These are phyloP conservation scores for Penicillium sp. DNA, from an alignment of 2,329 filamentous ascomycete species.

Conservation along the genomic window DNA sequence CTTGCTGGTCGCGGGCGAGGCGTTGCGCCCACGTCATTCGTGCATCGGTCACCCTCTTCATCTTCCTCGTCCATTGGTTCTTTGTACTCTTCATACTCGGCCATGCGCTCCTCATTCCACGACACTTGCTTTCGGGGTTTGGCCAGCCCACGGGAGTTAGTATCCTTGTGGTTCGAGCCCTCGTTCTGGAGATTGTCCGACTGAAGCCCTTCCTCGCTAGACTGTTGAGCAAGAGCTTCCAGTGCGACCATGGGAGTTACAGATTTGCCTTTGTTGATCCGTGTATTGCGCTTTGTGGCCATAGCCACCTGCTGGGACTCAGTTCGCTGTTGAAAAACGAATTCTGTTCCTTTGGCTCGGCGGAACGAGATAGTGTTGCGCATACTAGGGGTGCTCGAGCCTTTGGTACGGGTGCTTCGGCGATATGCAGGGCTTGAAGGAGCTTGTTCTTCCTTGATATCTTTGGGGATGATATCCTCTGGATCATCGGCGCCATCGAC, in stretches of 20 bases:
- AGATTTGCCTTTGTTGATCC: slow-evolving; percentile 35
- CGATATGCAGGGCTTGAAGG: slow-evolving; percentile 26
- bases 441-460: slow-evolving; percentile 15
- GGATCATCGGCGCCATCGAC: slow-evolving; percentile 5
- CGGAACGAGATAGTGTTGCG: slow-evolving; percentile 37
- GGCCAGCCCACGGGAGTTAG: slow-evolving; percentile 5
- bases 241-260: slow-evolving; percentile 27
- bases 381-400: slow-evolving; percentile 19
- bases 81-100: slow-evolving; percentile 27
- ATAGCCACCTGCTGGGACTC: slow-evolving; percentile 38
- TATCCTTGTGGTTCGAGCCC: slow-evolving; percentile 1
- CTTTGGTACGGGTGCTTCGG: slow-evolving; percentile 32
- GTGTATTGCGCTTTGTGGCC: slow-evolving; percentile 37
- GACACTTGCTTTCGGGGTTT: slow-evolving; percentile 25
- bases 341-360: slow-evolving; percentile 39
- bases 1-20: slow-evolving; percentile 13
- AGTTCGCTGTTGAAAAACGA: slow-evolving; percentile 36
- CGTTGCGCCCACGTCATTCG: slow-evolving; percentile 17
- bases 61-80: slow-evolving; percentile 11
- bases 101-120: slow-evolving; percentile 35
- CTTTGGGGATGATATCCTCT: slow-evolving; percentile 13
- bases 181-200: slow-evolving; percentile 5
- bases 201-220: not conserved
- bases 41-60: slow-evolving; percentile 9
- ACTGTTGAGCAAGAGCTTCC: slow-evolving; percentile 20